Percentiles rank a stretch among this genome's conserved stretches.
These are phyloP conservation scores for Lipomyces starkeyi DNA, from an alignment of 805 yeast genomes.

Conservation along the genomic window DNA sequence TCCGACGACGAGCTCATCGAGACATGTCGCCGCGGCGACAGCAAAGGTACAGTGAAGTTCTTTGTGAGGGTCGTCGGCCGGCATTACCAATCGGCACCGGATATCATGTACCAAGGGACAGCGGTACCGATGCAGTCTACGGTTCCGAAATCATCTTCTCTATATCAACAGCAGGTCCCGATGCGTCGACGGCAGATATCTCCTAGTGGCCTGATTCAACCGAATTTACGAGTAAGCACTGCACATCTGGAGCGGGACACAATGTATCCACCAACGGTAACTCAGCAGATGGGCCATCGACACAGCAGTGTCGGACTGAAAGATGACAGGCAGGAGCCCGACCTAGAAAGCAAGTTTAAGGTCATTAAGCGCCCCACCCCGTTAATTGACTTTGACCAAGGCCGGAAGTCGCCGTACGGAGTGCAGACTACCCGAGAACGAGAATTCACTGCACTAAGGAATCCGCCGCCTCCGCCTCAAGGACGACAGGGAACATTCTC, in stretches of 20 bases:
- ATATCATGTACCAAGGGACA: constrained; percentile 3
- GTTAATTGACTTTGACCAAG: constrained; percentile 31
- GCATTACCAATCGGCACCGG: constrained; percentile 20
- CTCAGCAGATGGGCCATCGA: constrained; percentile 1
- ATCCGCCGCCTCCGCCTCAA: constrained; percentile 34
- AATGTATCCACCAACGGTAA: constrained; percentile 1
- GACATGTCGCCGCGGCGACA: constrained; percentile 29
- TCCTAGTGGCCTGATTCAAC: constrained; percentile 8
- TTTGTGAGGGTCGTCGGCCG: constrained; percentile 27
- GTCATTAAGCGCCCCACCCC: constrained; percentile 28
- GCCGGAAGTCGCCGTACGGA: constrained; percentile 31
- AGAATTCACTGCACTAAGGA: constrained; percentile 28
- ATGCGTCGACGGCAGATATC: background rate
- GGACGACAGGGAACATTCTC: constrained; percentile 8
- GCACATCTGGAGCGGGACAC: constrained; percentile 2
- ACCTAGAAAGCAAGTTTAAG: constrained; percentile 18
- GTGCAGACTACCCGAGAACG: constrained; percentile 6
- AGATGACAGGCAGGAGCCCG: background rate
- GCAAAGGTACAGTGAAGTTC: constrained; percentile 35
- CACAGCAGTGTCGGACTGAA: constrained; percentile 5
- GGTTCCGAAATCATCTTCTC: background rate
- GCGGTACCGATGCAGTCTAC: background rate
- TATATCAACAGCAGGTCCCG: background rate
- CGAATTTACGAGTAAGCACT: constrained; percentile 19
- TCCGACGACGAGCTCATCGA: constrained; percentile 30